These are phyloP conservation scores for Toxoplasma gondii DNA, from an alignment of 169 alveolate species.

Conservation along the genomic window DNA sequence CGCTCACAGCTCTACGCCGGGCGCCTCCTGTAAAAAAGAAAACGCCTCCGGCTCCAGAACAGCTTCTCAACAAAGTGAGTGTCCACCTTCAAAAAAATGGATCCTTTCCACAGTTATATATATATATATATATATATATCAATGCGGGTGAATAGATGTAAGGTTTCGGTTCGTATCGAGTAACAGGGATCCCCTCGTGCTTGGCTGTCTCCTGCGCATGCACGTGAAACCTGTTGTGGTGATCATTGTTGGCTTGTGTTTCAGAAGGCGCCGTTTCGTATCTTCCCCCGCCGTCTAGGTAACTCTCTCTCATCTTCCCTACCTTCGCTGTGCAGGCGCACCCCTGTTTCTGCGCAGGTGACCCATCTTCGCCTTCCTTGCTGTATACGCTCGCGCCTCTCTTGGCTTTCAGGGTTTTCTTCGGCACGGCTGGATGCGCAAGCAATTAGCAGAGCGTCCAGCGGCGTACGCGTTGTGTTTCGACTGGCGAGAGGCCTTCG, in stretches of 20 bases:
- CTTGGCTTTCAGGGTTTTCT: slow-evolving; percentile 59
- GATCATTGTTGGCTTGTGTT: too few species aligned
- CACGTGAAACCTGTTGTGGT: too few species aligned
- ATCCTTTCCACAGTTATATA: background rate
- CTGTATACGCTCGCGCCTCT: background rate
- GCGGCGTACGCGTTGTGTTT: slow-evolving; percentile 59
- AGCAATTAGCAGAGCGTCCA: slow-evolving; percentile 58
- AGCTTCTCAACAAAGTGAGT: background rate
- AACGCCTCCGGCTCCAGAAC: slow-evolving; percentile 10
- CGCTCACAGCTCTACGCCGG: background rate
- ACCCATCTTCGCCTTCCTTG: background rate
- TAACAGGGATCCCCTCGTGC: too few species aligned
- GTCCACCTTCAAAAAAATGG: background rate
- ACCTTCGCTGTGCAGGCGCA: too few species aligned
- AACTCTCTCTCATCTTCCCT: too few species aligned
- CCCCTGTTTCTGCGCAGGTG: background rate
- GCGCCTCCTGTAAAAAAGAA: background rate
- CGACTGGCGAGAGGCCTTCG: slow-evolving; percentile 64
- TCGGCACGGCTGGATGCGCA: slow-evolving; percentile 64
- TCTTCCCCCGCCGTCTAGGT: too few species aligned
- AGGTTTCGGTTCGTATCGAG: too few species aligned
- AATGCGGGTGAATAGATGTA: background rate
- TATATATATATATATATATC: background rate
- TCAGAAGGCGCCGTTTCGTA: too few species aligned
- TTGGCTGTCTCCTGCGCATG: too few species aligned